Percentiles rank a stretch among this genome's conserved stretches.
phyloP scores from a whole-genome alignment of 495 filamentous ascomycete genomes.

The Xylaria cubensis region DNA sequence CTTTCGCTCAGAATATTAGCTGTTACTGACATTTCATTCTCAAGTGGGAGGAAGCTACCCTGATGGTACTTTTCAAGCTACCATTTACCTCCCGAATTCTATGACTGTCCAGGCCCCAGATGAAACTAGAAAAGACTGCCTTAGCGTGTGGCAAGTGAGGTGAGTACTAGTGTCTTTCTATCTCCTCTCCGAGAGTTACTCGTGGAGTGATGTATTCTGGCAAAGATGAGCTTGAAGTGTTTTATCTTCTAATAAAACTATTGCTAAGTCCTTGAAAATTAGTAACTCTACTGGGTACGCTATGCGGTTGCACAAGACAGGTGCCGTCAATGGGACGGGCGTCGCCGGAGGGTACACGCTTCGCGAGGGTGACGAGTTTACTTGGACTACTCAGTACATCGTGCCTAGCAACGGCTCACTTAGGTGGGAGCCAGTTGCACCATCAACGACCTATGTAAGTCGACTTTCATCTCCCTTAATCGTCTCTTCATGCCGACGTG shows the following conservation, averaged over 20 bases:
- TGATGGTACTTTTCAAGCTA: constrained; percentile 1
- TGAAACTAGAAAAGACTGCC: constrained; percentile 5
- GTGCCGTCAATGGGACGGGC: neutral
- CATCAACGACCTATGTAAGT: constrained; percentile 1
- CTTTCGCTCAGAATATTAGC: neutral
- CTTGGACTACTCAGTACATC: neutral
- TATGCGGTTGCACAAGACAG: neutral
- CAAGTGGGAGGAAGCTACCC: neutral
- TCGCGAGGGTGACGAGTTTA: neutral
- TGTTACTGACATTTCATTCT: neutral
- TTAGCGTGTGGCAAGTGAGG: constrained; percentile 1
- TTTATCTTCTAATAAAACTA: neutral
- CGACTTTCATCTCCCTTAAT: neutral
- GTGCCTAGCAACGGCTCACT: neutral
- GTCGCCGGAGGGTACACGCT: neutral
- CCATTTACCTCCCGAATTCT: constrained; percentile 19
- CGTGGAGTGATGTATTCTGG: neutral
- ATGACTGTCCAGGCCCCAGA: constrained; percentile 3
- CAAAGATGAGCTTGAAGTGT: neutral
- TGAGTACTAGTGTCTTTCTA: neutral
- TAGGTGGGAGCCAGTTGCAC: neutral
- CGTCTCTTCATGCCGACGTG: neutral
- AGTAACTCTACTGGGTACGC: neutral
- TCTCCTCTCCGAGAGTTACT: neutral
- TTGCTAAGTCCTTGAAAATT: neutral